Base-by-base conservation (phyloP, 805 yeast genomes). In the Nakazawaea wickerhamii region DNA sequence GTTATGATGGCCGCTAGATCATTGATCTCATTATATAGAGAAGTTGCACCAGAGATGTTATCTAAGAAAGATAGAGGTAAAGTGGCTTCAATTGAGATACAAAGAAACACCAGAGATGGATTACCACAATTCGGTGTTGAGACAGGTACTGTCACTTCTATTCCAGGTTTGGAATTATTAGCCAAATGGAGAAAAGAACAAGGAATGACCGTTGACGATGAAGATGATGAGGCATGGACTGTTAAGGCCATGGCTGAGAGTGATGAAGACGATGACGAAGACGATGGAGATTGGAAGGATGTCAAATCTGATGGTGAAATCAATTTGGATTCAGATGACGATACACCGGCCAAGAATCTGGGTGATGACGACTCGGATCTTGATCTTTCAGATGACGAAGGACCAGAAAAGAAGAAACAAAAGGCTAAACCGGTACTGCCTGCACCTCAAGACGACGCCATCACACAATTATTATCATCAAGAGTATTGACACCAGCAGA, bases 401-500 rank as follows among this genome's bases (percentile, higher is more conserved):
- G 53, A 26, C 56, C 48, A n/a, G 47, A 33, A 30, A 59, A 25
- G 51, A 47, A 11, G 49, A 50, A 45, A 27, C 4, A 28, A 8
- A 50, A 46, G 37, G 49, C 65, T 5, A 67, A 64, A 40, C 54
- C 55, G 30, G 63, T 61, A 46, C 48, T 40, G 20, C 50, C 37
- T 40, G 50, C 47, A 38, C 48, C 43, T 49, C 53, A 65, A 20
- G 68, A 59, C 21, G 68, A 68, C 17, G 67, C 73, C n/a, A 71
- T 73, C 67, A 66, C 70, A 43, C 79, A 79, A 44, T 51, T 87
- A 50, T 84, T 81, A 30, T 73, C 84, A n/a, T 74, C 79, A 38
- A 79, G 84, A 52, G 84, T 93, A 47, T 73, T 93, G 52, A 93
- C 99, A 0, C 99, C 99, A 18, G 97, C 98, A 1, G 99, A 93